Conservation (phyloP, 228 moss, liverwort and hornwort genomes). For the Sphagnum fallax region DNA sequence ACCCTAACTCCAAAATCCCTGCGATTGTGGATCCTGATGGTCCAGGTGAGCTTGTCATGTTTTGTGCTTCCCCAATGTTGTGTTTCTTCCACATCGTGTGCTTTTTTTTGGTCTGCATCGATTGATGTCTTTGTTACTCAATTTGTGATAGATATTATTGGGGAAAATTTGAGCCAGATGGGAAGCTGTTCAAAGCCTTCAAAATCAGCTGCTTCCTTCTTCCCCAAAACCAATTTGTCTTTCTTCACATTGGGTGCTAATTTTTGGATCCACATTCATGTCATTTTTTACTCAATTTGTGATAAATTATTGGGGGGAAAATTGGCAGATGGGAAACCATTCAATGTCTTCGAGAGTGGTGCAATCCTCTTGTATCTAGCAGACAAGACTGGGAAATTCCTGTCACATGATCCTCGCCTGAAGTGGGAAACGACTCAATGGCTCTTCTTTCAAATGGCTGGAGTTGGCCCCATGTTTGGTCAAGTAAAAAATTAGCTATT, state of each 20-base stretch:
- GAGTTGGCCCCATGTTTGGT: slow-evolving; percentile 78
- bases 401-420: slow-evolving; percentile 46
- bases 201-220: background rate
- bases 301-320: too few relatives aligned
- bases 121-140: background rate
- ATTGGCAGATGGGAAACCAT: slow-evolving; percentile 66
- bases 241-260: background rate
- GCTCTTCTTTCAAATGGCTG: slow-evolving; percentile 77
- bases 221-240: background rate
- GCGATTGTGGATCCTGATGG: slow-evolving; percentile 39
- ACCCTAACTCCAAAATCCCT: slow-evolving; percentile 49
- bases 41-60: slow-evolving; percentile 17
- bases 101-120: background rate
- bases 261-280: background rate
- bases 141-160: background rate
- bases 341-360: slow-evolving; percentile 74
- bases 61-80: background rate
- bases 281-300: background rate
- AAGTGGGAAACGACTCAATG: slow-evolving; percentile 69
- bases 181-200: background rate
- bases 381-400: slow-evolving; percentile 67
- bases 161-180: too few relatives aligned
- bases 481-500: slow-evolving; percentile 37
- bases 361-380: slow-evolving; percentile 73
- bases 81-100: background rate